Conservation (phyloP, 192 early-diverging fungal genomes). For the Coemansia sp. region DNA sequence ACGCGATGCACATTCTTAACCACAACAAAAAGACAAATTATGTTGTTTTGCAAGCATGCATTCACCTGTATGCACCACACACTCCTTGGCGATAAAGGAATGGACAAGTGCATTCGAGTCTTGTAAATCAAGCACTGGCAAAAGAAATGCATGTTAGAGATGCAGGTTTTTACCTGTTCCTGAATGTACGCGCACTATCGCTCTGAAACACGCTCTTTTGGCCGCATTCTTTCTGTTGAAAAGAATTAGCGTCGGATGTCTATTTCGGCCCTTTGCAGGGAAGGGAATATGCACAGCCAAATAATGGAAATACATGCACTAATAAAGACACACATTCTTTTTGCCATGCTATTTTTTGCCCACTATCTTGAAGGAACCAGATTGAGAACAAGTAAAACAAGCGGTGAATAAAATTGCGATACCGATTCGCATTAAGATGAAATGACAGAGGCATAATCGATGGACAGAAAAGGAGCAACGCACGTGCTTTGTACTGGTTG, state of each 20-base stretch:
- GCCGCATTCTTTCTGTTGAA: not conserved
- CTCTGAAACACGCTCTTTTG: not conserved
- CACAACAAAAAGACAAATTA: slow-evolving; percentile 4
- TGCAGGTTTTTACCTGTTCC: not conserved
- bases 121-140: not conserved
- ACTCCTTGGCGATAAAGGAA: not conserved
- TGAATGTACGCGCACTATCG: not conserved
- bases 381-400: not conserved
- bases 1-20: slow-evolving; percentile 6
- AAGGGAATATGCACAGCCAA: not conserved
- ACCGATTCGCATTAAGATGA: not conserved
- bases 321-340: slow-evolving; percentile 7
- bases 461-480: not conserved
- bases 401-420: not conserved
- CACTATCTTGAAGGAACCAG: not conserved
- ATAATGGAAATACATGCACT: not conserved
- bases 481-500: not conserved
- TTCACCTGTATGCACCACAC: not conserved
- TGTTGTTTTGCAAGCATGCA: slow-evolving; percentile 2
- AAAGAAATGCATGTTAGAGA: not conserved
- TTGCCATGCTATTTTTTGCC: not conserved
- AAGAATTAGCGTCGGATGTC: not conserved
- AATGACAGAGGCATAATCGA: not conserved
- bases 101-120: not conserved
- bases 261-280: not conserved